phyloP scores from a whole-genome alignment of 768 basidiomycete species.

The Terana coerulea region DNA sequence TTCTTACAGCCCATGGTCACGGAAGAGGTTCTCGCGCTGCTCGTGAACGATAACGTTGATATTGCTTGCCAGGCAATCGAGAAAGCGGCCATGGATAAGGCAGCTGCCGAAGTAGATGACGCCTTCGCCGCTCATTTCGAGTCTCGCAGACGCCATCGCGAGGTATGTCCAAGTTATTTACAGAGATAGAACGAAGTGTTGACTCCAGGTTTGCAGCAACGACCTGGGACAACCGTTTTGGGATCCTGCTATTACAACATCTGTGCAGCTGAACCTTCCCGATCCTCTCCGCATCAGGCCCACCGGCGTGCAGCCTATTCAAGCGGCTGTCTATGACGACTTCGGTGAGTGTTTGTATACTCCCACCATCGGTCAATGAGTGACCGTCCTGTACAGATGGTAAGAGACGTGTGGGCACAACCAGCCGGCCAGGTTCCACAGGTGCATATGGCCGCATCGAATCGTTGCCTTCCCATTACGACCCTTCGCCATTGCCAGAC shows the following conservation, averaged over 20 bases:
- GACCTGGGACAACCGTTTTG: constrained; percentile 78
- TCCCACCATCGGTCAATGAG: background rate
- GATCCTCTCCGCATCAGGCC: constrained; percentile 85
- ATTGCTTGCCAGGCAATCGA: constrained; percentile 92
- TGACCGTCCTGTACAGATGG: constrained; percentile 47
- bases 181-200: too few species aligned
- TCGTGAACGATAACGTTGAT: constrained; percentile 92
- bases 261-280: constrained; percentile 74
- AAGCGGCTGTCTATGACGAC: constrained; percentile 91
- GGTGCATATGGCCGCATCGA: constrained; percentile 58
- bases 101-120: constrained; percentile 90
- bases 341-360: constrained; percentile 53
- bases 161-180: constrained; percentile 41
- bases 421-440: constrained; percentile 70
- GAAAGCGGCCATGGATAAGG: constrained; percentile 96
- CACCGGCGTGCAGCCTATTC: constrained; percentile 76
- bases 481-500: constrained; percentile 64
- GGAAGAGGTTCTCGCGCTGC: constrained; percentile 72
- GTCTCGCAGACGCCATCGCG: constrained; percentile 79
- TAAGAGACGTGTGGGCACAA: constrained; percentile 42
- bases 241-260: constrained; percentile 69
- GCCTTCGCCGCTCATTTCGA: constrained; percentile 81
- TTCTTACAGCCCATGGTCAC: constrained; percentile 58
- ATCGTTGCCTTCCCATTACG: constrained; percentile 42
- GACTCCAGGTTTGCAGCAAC: constrained; percentile 48